phyloP scores from a whole-genome alignment of 345 rosid genomes.

The Citrus australasica region DNA sequence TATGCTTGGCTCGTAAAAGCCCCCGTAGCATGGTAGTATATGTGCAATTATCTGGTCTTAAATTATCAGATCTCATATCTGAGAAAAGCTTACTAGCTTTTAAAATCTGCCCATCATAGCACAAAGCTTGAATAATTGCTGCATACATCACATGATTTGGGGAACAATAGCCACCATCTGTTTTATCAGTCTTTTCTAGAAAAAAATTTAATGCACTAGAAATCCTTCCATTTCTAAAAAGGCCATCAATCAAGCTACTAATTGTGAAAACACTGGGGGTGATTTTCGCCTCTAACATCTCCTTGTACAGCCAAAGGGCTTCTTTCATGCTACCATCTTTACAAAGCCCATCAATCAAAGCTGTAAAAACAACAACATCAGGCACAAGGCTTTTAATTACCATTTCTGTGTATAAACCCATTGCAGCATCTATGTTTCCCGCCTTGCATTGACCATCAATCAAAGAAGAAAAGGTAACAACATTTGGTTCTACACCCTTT shows the following conservation, averaged over 20 bases:
- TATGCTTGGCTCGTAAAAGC: constrained; percentile 42
- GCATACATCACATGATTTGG: constrained; percentile 37
- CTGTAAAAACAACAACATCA: constrained; percentile 57
- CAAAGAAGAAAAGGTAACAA: constrained; percentile 55
- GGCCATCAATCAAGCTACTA: constrained; percentile 59
- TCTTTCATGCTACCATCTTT: constrained; percentile 53
- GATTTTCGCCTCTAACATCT: constrained; percentile 50
- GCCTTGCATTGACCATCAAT: constrained; percentile 58
- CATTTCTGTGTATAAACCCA: constrained; percentile 62
- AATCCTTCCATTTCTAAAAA: constrained; percentile 53
- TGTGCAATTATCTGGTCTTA: constrained; percentile 38
- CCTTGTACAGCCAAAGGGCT: constrained; percentile 45
- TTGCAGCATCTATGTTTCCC: constrained; percentile 54
- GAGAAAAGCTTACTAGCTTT: constrained; percentile 51
- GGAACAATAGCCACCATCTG: constrained; percentile 24
- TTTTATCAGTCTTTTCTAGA: constrained; percentile 31
- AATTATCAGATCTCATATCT: constrained; percentile 47
- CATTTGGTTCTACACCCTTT: constrained; percentile 46
- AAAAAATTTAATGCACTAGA: constrained; percentile 41
- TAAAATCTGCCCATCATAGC: constrained; percentile 47
- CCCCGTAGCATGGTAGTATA: constrained; percentile 39
- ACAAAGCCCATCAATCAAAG: constrained; percentile 64
- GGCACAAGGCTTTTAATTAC: constrained; percentile 48
- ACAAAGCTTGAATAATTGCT: constrained; percentile 54
- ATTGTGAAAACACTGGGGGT: constrained; percentile 54